Base-by-base conservation (phyloP, 352 stramenopile genomes). In the Peronosclerospora sorghi region DNA sequence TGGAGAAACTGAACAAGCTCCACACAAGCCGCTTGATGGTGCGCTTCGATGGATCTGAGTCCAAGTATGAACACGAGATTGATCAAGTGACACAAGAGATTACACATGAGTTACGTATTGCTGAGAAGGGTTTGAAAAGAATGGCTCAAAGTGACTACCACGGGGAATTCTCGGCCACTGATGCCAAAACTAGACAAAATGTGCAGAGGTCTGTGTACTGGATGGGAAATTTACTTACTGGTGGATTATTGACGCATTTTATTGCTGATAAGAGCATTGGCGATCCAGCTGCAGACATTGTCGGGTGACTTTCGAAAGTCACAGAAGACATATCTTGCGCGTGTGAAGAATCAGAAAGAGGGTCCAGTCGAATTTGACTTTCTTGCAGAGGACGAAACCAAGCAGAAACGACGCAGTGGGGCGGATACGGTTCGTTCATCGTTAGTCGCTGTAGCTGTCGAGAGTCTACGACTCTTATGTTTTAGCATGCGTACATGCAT, bases 291-390 rank as follows among this genome's bases (percentile, higher is more conserved):
- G 4, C 96, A 99, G 73, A 83, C 89, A 35, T 71, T 99, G 13
- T 98, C 86, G 19, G 83, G 92, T 5, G 77, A 92, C 17, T 99
- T 99, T 64, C 81, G 96, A 40, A 94, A 96, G 62, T 95, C 85
- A 23, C 96, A 99, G 59, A 97, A 98, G 39, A 96, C 98, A 48
- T 99, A 99, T 54, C 63, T 99, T 15, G 70, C 68, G 15, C 85
- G 92, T 48, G 83, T 99, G 5, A 97, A 97, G 57, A 83, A 91
- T 23, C 95, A 98, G 68, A 98, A 98, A 62, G 82, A 89, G 48
- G 94, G 88, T n/a, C 79, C 84, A 4, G 86, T 79, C 36, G 87
- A 96, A 57, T 87, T 86, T 48, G 73, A 96, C 61, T 97, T 97
- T 62, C 47, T 93, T 8, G 78, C 71, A 18, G 75, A 90, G 35